Evolutionary conservation across 768 basidiomycete genomes (phyloP), one percentile per base, ranked within the genome.

Genomic region (Leccinum pellstonianum): DNA sequence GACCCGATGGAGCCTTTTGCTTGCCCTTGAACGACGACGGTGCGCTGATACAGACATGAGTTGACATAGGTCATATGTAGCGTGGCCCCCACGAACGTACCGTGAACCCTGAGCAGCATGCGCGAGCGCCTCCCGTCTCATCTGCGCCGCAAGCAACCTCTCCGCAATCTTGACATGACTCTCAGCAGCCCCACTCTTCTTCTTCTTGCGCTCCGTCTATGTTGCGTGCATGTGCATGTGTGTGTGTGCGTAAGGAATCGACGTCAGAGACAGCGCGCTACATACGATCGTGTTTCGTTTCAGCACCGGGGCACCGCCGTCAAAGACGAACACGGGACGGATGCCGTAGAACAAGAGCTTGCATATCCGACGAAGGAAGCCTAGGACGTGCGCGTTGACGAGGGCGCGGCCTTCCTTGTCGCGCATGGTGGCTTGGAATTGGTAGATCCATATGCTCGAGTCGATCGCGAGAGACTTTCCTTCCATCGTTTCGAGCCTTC

Each of bases 401-500:
- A 99, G 77, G 12, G 83, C 91, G 23, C 87, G 86, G 27, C 97
- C 97, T 59, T 98, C 94, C 69, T 94, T 98, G 75, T 96, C 95
- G 23, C 97, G 86, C 95, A 98, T 98, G 9, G 97, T 98, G 21
- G 96, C 95, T 77, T 98, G 96, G 69, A 99, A 99, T 74, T 99
- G 97, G 74, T 99, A 99, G 56, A 99, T 87, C 97, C 97, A 99
- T 63, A 99, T 98, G 65, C 94, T 97, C 4, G 95, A 98, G 75
- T 99, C 97, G 57, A 99, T 98, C 3, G 97, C 97, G 77, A 99
- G 85, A 10, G 86, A 79, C 72, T 95, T 96, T n/a, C 94, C 95
- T 68, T 95, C 95, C 70, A 95, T 84, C 0, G 90, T 95, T 76
- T 99, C 96, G 56, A 98, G 80, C 75, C 95, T 96, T 68, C 33